Percentiles rank a stretch among this genome's conserved stretches.
phyloP scores from a whole-genome alignment of 225 moss, liverwort and hornwort species.

The Marchantia polymorpha region DNA sequence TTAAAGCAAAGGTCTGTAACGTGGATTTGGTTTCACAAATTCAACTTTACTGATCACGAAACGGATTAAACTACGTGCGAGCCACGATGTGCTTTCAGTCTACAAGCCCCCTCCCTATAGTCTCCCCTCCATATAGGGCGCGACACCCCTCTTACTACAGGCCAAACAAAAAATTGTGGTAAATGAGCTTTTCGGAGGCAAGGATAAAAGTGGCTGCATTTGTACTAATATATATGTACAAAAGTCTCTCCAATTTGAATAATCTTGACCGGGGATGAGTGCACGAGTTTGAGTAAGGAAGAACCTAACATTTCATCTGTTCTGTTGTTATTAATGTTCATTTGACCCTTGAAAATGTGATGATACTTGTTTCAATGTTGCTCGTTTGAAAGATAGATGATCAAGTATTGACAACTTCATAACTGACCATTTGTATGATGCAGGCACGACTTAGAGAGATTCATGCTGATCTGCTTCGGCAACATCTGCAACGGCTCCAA shows the following conservation, averaged over 20 bases:
- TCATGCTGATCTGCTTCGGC: slow-evolving; percentile 70
- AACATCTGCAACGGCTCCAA: slow-evolving; percentile 72
- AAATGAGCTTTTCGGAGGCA: no score
- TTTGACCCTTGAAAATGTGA: background rate
- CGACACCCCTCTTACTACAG: no score
- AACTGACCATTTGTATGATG: background rate
- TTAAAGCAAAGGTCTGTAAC: slow-evolving; percentile 65
- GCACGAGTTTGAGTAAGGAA: background rate
- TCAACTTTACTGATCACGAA: background rate
- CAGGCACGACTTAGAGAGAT: slow-evolving; percentile 81
- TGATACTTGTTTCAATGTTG: background rate
- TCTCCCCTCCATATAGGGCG: no score
- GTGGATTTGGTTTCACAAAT: no score
- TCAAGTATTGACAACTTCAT: background rate
- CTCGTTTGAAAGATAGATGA: background rate
- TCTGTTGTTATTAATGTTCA: background rate
- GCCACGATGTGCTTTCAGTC: no score
- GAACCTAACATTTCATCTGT: background rate
- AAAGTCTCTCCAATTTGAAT: background rate
- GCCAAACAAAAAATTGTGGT: no score
- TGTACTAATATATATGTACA: no score
- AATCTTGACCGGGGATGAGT: background rate
- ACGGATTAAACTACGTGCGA: background rate
- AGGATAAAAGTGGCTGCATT: no score
- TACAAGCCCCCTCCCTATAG: no score